Conservation (phyloP, 768 basidiomycete genomes). For the Hericium erinaceus region DNA sequence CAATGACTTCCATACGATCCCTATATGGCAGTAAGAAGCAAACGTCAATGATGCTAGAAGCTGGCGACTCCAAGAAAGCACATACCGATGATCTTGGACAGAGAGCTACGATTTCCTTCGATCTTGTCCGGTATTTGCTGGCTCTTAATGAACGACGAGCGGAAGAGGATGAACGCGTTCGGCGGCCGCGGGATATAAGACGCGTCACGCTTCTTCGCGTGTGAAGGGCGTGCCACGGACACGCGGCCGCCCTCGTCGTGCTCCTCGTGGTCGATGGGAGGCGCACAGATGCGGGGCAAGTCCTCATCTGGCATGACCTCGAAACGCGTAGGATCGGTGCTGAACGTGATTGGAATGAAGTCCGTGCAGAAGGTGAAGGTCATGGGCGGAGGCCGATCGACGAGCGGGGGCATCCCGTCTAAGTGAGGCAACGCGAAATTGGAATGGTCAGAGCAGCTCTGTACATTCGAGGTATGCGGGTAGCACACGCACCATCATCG, state of each 20-base stretch:
- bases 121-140: slow-evolving; percentile 69
- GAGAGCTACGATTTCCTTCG: slow-evolving; percentile 70
- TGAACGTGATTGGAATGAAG: slow-evolving; percentile 46
- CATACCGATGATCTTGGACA: slow-evolving; percentile 76
- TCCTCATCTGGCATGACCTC: slow-evolving; percentile 19
- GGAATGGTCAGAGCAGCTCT: not conserved
- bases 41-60: not conserved
- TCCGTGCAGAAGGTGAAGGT: slow-evolving; percentile 57
- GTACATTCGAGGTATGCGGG: not conserved
- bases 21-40: slow-evolving; percentile 24
- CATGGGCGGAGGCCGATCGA: slow-evolving; percentile 44
- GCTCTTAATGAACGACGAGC: slow-evolving; percentile 67
- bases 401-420: slow-evolving; percentile 30
- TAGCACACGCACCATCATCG: not conserved
- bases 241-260: slow-evolving; percentile 18
- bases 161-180: slow-evolving; percentile 81
- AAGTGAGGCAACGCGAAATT: not conserved
- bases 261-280: slow-evolving; percentile 3
- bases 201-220: slow-evolving; percentile 57
- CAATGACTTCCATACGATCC: slow-evolving; percentile 68
- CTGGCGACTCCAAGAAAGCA: slow-evolving; percentile 5
- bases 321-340: slow-evolving; percentile 21
- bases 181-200: slow-evolving; percentile 77
- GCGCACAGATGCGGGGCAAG: slow-evolving; percentile 15
- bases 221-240: slow-evolving; percentile 31